phyloP scores from a whole-genome alignment of 495 filamentous ascomycete genomes.

The Aspergillus baeticus region DNA sequence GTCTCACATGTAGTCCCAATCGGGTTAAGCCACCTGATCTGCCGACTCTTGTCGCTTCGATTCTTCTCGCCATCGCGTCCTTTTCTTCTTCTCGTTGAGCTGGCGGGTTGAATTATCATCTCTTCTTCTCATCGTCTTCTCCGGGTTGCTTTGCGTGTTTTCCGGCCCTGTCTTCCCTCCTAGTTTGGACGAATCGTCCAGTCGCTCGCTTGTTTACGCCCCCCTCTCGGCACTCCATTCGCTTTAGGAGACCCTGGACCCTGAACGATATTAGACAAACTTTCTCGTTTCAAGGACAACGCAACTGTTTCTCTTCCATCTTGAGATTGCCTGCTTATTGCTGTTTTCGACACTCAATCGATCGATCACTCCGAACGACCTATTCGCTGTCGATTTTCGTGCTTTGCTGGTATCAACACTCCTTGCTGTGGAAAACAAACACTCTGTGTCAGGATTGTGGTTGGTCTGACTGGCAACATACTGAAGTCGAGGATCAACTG shows the following conservation, averaged over 20 bases:
- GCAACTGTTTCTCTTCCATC: slow-evolving; percentile 2
- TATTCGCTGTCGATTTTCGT: neutral
- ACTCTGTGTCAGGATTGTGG: neutral
- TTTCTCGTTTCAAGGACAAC: slow-evolving; percentile 20
- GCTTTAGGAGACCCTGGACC: slow-evolving; percentile 13
- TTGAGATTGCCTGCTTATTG: neutral
- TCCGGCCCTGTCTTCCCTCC: neutral
- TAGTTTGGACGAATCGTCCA: neutral
- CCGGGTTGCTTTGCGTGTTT: slow-evolving; percentile 7
- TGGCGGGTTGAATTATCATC: slow-evolving; percentile 22
- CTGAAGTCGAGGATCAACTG: neutral
- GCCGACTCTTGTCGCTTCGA: slow-evolving; percentile 9
- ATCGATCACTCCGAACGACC: neutral
- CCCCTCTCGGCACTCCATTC: slow-evolving; percentile 1
- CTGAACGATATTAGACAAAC: slow-evolving; percentile 19
- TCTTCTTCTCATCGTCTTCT: slow-evolving; percentile 9
- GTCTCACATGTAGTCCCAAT: slow-evolving; percentile 22
- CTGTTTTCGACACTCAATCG: neutral
- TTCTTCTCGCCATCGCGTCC: slow-evolving; percentile 10
- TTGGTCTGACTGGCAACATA: neutral
- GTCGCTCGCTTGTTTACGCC: slow-evolving; percentile 31
- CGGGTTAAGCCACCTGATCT: slow-evolving; percentile 17
- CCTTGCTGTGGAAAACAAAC: slow-evolving; percentile 6
- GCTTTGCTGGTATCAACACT: neutral
- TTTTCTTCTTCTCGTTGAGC: slow-evolving; percentile 4